These are phyloP conservation scores for Paramecium bursaria DNA, from an alignment of 73 alveolate genomes.

Conservation along the genomic window DNA sequence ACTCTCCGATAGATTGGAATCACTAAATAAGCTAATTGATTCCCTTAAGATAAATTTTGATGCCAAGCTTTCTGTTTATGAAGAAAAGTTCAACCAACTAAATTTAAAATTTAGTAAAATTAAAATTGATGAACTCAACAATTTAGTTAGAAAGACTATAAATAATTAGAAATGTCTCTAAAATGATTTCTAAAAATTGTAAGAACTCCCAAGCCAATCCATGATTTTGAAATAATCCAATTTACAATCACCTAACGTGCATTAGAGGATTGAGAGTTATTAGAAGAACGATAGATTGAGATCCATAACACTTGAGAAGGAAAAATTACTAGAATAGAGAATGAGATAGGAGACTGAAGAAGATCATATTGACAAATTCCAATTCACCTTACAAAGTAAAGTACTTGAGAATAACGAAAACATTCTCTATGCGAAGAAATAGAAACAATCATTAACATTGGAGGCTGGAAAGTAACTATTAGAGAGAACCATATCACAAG, in stretches of 20 bases:
- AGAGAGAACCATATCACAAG: not conserved
- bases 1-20: constrained; percentile 39
- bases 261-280: not conserved
- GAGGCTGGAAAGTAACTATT: too few species aligned
- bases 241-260: not conserved
- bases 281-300: constrained; percentile 14
- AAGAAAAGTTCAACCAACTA: constrained; percentile 23
- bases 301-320: constrained; percentile 8
- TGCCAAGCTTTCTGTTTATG: not conserved
- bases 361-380: constrained; percentile 10
- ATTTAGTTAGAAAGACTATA: not conserved
- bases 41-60: constrained; percentile 8
- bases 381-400: not conserved
- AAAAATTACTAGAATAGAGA: not conserved
- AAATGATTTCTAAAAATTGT: not conserved
- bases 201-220: constrained; percentile 9
- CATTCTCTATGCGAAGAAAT: not conserved
- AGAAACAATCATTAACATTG: not conserved
- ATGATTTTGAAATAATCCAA: not conserved
- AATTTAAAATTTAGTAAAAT: too few species aligned
- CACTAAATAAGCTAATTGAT: constrained; percentile 35
- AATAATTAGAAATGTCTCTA: not conserved
- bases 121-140: too few species aligned
- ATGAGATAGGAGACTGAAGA: not conserved
- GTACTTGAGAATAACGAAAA: not conserved